phyloP scores from a whole-genome alignment of 805 yeast genomes.

The Ogataea methanolica region DNA sequence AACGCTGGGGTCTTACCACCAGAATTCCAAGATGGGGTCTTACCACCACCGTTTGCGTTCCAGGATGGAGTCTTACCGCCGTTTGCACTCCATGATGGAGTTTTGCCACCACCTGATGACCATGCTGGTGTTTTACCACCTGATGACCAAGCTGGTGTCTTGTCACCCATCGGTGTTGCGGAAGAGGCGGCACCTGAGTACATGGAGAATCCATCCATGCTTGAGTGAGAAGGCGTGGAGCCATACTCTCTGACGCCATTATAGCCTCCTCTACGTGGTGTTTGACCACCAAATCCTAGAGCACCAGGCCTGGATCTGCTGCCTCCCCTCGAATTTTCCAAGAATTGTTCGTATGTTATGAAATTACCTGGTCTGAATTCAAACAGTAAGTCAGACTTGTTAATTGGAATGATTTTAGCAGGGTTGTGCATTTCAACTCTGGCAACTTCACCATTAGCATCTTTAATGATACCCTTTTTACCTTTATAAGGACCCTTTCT shows the following conservation, averaged over 20 bases:
- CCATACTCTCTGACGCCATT: too few relatives aligned
- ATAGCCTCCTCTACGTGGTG: neutral
- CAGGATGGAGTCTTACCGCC: conserved; percentile 26
- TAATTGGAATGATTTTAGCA: conserved; percentile 80
- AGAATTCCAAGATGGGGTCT: conserved; percentile 29
- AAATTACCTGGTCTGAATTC: conserved; percentile 61
- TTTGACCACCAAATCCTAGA: conserved; percentile 10
- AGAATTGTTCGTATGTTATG: conserved; percentile 73
- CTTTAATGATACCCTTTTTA: conserved; percentile 86
- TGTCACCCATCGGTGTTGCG: conserved; percentile 12
- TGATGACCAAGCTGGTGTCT: conserved; percentile 40
- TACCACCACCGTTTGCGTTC: conserved; percentile 14
- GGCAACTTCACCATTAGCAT: conserved; percentile 87
- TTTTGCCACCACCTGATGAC: conserved; percentile 31
- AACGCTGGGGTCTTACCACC: conserved; percentile 53
- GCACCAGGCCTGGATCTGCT: conserved; percentile 15
- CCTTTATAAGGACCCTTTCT: conserved; percentile 95
- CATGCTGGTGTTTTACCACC: conserved; percentile 40
- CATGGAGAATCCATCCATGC: too few relatives aligned
- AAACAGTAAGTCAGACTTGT: conserved; percentile 73
- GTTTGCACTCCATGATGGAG: conserved; percentile 42
- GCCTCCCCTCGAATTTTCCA: conserved; percentile 41
- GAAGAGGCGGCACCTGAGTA: neutral
- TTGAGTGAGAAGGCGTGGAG: too few relatives aligned
- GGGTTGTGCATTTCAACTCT: conserved; percentile 93